Base-by-base conservation (phyloP, 169 alveolate species). In the Plasmodium blacklocki region DNA sequence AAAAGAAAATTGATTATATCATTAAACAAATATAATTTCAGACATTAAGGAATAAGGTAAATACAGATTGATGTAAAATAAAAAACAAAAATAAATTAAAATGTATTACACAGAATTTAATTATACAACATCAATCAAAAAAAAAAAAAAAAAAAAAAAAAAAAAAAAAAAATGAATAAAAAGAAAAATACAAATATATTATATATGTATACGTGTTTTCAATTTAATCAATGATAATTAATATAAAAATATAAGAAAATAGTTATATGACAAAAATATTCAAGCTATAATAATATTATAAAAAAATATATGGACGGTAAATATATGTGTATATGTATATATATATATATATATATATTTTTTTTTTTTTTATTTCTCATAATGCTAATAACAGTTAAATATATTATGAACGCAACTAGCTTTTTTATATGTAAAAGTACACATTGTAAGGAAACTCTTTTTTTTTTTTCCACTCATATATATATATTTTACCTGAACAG, bases 361-460 rank as follows among this genome's bases (percentile, higher is more conserved):
- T 32, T 32, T 32, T 32, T 58, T 26, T 43, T 58, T 68, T n/a
- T 6, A n/a, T 18, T 26, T 67, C 9, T 18, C 47, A 47, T 50
- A 43, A 14, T 74, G 74, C 23, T 49, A 39, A 43, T 56, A 56
- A 73, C 23, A 43, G 12, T 66, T 52, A 66, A 26, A 59, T 63
- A 64, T 63, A 78, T 50, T 78, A 52, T 70, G 74, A 64, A 29
- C 52, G 12, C 74, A 73, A 11, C 78, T 29, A 29, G 52, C 47
- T 63, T 29, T 49, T 29, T 78, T 78, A 70, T 62, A 7, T 56
- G 23, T 56, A 71, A 19, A 59, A 78, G 76, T 59, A 26, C 58
- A 63, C 50, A 7, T 29, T n/a, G 29, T 52, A 70, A 23, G 26
- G n/a, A 11, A 47, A 12, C 4, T 49, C 26, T 78, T 21, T 29